Base-by-base conservation (phyloP, 768 basidiomycete genomes). In the Auricularia cornea region DNA sequence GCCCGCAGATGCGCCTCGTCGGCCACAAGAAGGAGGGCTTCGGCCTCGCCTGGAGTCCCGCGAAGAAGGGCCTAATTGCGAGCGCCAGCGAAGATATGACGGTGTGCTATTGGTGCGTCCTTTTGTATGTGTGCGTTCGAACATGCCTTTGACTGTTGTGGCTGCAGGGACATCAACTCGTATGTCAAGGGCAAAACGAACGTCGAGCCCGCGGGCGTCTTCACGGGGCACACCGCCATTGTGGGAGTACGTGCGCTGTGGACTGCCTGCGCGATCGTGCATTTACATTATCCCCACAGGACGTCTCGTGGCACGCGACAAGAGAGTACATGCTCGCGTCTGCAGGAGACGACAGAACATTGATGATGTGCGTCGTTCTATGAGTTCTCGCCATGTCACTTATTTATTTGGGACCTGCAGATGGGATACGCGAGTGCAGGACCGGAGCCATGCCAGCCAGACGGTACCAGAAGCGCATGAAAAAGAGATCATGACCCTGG, bases 81-180 rank as follows among this genome's bases (percentile, higher is more conserved):
- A 93, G 92, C 68, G 92, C 92, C 26, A 94, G 93, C 3, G 95
- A 98, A 73, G 97, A 98, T 73, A 92, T 88, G 80, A 97, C 95
- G 0, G 85, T 98, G 40, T 97, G 94, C 69, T 86, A 94, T 71
- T 99, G 97, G 94, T 91, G 68, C 66, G 83, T 72, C 3, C 26
- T 14, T 28, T 64, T 20, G 61, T 35, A 23, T 67, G 44, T 67
- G 59, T 35, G 40, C n/a, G 44, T 31, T 59, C 44, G 35, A 59
- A 18, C n/a, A 38, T 63, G 38, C 41, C 16, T 8, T 38, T 38
- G 35, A 38, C 35, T 10, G n/a, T n/a, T n/a, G 10, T 2, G 35
- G 35, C 0, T 10, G 10, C 71, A 97, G 94, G 96, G 97, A 99
- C 72, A 78, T 98, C 44, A 92, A 92, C 70, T 85, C 88, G 0